Evolutionary conservation across 2,329 filamentous ascomycete genomes (phyloP).

Genomic region (Colletotrichum sp.): DNA sequence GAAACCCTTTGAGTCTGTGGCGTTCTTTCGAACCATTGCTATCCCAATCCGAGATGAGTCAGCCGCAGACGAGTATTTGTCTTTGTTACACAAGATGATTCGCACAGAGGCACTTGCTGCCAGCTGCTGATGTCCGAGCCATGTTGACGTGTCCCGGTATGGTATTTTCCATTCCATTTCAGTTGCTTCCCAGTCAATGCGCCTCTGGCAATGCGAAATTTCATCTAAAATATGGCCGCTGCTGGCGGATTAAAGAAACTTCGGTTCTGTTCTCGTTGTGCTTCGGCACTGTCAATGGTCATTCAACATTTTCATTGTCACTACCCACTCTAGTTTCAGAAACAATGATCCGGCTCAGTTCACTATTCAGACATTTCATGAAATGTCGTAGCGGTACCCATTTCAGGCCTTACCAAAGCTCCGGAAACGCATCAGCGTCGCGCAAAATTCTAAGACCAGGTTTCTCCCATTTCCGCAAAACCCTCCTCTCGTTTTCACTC

Average conservation of each 20-base stretch:
- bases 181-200: too few relatives aligned
- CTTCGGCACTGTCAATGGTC: accelerated
- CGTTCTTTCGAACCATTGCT: background rate
- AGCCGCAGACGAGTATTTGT: background rate
- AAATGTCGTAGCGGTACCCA: background rate
- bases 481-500: accelerated
- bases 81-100: background rate
- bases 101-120: background rate
- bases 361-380: background rate
- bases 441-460: background rate
- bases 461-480: background rate
- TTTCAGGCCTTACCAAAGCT: background rate
- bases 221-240: background rate
- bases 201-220: background rate
- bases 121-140: background rate
- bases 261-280: background rate
- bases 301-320: background rate
- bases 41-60: background rate
- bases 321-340: background rate
- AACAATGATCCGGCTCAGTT: background rate
- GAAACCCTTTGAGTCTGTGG: background rate
- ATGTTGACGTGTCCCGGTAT: background rate
- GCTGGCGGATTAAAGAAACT: background rate
- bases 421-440: background rate
- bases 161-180: background rate